phyloP scores from a whole-genome alignment of 352 stramenopile genomes.

The Pythium scleroteichum region DNA sequence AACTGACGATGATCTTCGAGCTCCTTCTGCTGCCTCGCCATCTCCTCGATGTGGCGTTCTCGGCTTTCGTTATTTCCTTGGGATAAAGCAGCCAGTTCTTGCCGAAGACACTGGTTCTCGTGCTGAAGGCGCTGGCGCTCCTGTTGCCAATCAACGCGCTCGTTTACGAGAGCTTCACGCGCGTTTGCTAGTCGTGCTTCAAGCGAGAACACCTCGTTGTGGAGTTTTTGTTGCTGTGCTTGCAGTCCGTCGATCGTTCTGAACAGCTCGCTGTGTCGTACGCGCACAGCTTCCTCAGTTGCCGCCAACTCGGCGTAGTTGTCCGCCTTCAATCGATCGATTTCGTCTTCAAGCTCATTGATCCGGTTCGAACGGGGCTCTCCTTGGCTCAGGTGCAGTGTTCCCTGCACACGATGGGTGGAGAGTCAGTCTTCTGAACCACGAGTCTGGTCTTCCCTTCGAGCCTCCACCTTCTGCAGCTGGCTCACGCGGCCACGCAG shows the following conservation, averaged over 20 bases:
- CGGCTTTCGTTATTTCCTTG: slow-evolving; percentile 1
- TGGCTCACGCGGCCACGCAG: slow-evolving; percentile 47
- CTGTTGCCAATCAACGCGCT: slow-evolving; percentile 35
- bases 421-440: not conserved
- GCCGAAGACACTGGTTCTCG: slow-evolving; percentile 21
- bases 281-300: slow-evolving; percentile 34
- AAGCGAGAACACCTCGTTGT: slow-evolving; percentile 54
- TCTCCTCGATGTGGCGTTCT: slow-evolving; percentile 1
- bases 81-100: slow-evolving; percentile 6
- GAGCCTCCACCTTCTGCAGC: slow-evolving; percentile 38
- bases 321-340: slow-evolving; percentile 51
- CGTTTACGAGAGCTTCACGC: slow-evolving; percentile 40
- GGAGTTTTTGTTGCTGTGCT: slow-evolving; percentile 46
- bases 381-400: slow-evolving; percentile 47
- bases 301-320: slow-evolving; percentile 39
- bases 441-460: not conserved
- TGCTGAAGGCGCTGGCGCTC: slow-evolving; percentile 28
- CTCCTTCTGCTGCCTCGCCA: slow-evolving; percentile 7
- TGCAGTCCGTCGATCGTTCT: slow-evolving; percentile 33
- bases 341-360: slow-evolving; percentile 60
- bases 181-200: slow-evolving; percentile 37
- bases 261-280: slow-evolving; percentile 35
- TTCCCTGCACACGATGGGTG: slow-evolving; percentile 25
- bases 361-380: slow-evolving; percentile 39
- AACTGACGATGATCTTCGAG: slow-evolving; percentile 3